Evolutionary conservation across 2,329 filamentous ascomycete genomes (phyloP).

Genomic region (Decorospora gaudefroyi): DNA sequence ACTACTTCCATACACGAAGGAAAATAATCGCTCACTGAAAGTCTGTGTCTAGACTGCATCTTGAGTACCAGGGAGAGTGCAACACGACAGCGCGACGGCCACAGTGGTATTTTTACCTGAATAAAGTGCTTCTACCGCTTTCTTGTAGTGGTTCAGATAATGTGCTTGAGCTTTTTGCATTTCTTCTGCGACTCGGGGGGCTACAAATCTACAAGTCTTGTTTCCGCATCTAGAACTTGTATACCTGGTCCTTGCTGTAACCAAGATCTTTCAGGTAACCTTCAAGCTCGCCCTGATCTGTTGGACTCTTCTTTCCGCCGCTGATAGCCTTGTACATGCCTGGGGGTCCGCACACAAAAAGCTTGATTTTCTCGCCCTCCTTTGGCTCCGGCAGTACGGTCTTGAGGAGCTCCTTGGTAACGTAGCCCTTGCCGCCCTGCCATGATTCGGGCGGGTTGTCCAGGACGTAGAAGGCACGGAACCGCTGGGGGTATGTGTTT

Average conservation of each 20-base stretch:
- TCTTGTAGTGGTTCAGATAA: no score
- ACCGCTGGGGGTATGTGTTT: slow-evolving; percentile 92
- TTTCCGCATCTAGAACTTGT: slow-evolving; percentile 68
- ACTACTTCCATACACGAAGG: no score
- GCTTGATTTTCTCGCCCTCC: slow-evolving; percentile 81
- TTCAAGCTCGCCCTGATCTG: slow-evolving; percentile 87
- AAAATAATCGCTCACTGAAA: no score
- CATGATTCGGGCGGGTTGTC: slow-evolving; percentile 82
- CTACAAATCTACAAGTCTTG: no score
- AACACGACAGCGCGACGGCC: no score
- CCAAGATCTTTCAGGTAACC: slow-evolving; percentile 84
- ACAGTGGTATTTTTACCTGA: no score
- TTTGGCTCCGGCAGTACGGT: slow-evolving; percentile 92
- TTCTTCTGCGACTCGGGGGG: no score
- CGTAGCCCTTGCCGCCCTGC: slow-evolving; percentile 75
- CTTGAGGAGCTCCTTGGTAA: slow-evolving; percentile 92
- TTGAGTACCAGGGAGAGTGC: no score
- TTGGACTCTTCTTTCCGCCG: slow-evolving; percentile 86
- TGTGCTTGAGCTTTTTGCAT: no score
- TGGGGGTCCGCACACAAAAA: slow-evolving; percentile 94
- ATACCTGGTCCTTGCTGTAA: slow-evolving; percentile 86
- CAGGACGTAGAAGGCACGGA: slow-evolving; percentile 92
- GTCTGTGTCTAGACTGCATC: no score
- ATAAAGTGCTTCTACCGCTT: no score
- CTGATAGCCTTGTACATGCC: slow-evolving; percentile 92